Base-by-base conservation (phyloP, 2,329 filamentous ascomycete genomes). In the Fusarium brevicatenulatum region DNA sequence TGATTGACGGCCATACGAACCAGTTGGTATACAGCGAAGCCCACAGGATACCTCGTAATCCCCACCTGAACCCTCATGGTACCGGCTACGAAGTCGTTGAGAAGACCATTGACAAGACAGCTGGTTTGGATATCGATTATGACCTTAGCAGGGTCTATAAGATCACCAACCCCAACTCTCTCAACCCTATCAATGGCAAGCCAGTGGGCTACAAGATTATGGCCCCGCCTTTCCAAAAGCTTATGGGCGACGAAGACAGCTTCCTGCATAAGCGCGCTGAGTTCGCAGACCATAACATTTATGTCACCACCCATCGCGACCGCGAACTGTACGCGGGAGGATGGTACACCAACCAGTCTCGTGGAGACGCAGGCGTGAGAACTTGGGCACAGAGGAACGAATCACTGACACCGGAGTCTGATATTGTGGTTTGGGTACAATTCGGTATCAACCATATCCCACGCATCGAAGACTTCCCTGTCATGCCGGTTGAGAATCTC, bases 371-470 rank as follows among this genome's bases (percentile, higher is more conserved):
- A 21, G 72, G 70, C 5, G 43, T 86, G 83, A 66, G 77, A 71
- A 19, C 84, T 83, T 7, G 86, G 86, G 62, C 70, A 32, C 66
- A 73, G 42, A 47, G 76, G 43, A 81, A 81, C 54, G 77, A 78
- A 36, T 77, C 79, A 67, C 81, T 97, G 74, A 92, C 92, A 52
- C 91, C 97, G 82, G 92, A 91, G 4, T 74, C 64, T 34, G 93
- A 97, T 79, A 84, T 97, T 4, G 81, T 86, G 3, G 64, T 88
- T 0, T 88, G 86, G 86, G 83, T 81, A 18, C 84, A 86, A 11
- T 87, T 86, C 61, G 85, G 85, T 4, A 77, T 87, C 37, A 87
- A 85, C 18, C 85, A 87, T 61, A 85, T 86, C 39, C 85, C 85
- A 0, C 78, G 85, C 2, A 82, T 86, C 3, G 85, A 87, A 69